These are phyloP conservation scores for Citrus unshiu DNA, from an alignment of 345 rosid species.

Conservation along the genomic window DNA sequence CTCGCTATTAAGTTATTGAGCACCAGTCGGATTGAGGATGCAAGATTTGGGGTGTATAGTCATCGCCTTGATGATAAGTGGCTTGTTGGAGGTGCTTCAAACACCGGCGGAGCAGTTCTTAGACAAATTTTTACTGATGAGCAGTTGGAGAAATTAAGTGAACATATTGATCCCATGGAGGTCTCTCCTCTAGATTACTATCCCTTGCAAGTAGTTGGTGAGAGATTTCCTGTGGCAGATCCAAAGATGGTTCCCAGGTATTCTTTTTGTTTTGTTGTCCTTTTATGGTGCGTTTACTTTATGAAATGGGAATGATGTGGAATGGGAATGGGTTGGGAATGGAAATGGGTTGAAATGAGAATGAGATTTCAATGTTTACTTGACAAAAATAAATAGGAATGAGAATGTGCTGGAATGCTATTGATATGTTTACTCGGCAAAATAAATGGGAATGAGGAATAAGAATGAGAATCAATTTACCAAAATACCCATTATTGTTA, in stretches of 20 bases:
- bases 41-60: slow-evolving; percentile 88
- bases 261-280: neutral
- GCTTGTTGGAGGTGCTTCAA: slow-evolving; percentile 99
- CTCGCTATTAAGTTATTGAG: slow-evolving; percentile 86
- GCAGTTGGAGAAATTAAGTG: slow-evolving; percentile 62
- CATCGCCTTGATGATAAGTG: slow-evolving; percentile 93
- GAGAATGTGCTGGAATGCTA: no score
- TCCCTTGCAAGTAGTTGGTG: slow-evolving; percentile 67
- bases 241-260: slow-evolving; percentile 82
- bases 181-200: slow-evolving; percentile 79
- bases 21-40: slow-evolving; percentile 80
- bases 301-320: no score
- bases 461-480: no score
- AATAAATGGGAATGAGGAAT: no score
- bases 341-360: no score
- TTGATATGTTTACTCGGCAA: no score
- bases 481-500: no score
- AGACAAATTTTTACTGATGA: slow-evolving; percentile 73
- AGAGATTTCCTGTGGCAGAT: slow-evolving; percentile 89
- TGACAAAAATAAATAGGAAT: no score
- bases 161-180: slow-evolving; percentile 55
- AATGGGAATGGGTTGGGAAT: no score
- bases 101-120: slow-evolving; percentile 95
- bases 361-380: no score
- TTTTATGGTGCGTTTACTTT: no score